Conservation (phyloP, 1,139 yeast genomes). For the Kazachstania sp. region DNA sequence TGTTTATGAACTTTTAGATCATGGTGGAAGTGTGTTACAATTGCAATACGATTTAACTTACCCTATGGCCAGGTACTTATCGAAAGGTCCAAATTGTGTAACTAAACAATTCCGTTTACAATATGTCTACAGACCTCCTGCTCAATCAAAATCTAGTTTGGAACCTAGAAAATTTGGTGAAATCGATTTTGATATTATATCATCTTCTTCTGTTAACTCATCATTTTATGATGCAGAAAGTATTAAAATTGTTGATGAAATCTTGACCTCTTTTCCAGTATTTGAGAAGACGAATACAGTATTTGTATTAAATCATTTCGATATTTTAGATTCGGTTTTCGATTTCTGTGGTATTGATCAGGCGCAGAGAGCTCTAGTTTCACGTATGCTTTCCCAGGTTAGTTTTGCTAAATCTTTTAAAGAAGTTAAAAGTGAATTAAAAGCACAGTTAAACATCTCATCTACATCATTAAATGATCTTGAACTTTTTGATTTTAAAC, state of each 20-base stretch:
- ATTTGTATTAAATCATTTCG: slow-evolving; percentile 70
- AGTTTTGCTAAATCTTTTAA: slow-evolving; percentile 62
- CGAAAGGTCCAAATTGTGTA: slow-evolving; percentile 46
- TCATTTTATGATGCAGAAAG: slow-evolving; percentile 78
- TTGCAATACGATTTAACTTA: slow-evolving; percentile 81
- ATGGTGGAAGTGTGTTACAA: slow-evolving; percentile 78
- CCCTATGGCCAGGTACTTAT: slow-evolving; percentile 79
- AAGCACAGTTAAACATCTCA: slow-evolving; percentile 66
- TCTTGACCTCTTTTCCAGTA: slow-evolving; percentile 56
- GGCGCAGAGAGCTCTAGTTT: slow-evolving; percentile 59
- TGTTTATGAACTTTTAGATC: slow-evolving; percentile 74
- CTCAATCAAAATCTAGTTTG: slow-evolving; percentile 43
- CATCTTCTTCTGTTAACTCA: slow-evolving; percentile 40
- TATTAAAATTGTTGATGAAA: slow-evolving; percentile 69
- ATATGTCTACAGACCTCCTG: slow-evolving; percentile 67
- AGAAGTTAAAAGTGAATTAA: slow-evolving; percentile 56
- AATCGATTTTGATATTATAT: slow-evolving; percentile 74
- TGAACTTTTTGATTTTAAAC: slow-evolving; percentile 67
- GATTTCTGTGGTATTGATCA: slow-evolving; percentile 72
- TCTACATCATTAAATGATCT: slow-evolving; percentile 76
- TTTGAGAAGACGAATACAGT: slow-evolving; percentile 47
- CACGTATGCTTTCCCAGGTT: slow-evolving; percentile 63
- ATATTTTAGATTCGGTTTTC: slow-evolving; percentile 63
- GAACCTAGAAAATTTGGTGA: slow-evolving; percentile 77
- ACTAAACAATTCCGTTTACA: slow-evolving; percentile 64